These are phyloP conservation scores for Neofusicoccum laricinum DNA, from an alignment of 2,329 filamentous ascomycete genomes.

Conservation along the genomic window DNA sequence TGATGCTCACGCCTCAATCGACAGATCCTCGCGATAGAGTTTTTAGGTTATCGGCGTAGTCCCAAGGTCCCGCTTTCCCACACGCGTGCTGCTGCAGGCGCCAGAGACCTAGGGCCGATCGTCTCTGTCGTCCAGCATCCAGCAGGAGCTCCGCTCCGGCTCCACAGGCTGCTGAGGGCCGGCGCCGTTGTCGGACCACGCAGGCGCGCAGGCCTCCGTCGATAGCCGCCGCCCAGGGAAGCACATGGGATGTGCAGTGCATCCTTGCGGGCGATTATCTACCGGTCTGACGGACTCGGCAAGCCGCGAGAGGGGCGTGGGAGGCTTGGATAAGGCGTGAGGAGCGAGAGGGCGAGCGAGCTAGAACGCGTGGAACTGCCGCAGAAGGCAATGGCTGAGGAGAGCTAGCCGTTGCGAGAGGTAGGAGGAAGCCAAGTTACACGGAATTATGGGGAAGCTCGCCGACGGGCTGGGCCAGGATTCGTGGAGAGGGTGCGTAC, in stretches of 20 bases:
- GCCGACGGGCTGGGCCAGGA: slow-evolving; percentile 1
- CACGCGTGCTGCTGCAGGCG: neutral
- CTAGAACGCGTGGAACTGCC: neutral
- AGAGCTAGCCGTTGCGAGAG: neutral
- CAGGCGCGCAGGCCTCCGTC: neutral
- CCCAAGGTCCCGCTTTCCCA: neutral
- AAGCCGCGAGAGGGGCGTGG: neutral
- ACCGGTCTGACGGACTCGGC: slow-evolving; percentile 3
- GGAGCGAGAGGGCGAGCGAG: neutral
- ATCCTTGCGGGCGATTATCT: neutral
- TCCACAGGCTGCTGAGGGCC: no score
- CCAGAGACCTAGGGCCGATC: neutral
- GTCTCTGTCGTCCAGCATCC: neutral
- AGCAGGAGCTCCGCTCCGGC: neutral
- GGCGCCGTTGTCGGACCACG: neutral
- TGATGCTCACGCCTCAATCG: neutral
- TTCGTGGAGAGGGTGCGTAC: neutral
- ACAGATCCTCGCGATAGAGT: slow-evolving; percentile 2
- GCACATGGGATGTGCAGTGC: neutral
- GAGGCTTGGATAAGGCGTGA: neutral
- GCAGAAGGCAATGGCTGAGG: neutral
- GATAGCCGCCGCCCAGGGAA: neutral
- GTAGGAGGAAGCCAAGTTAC: neutral
- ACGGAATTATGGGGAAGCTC: slow-evolving; percentile 11
- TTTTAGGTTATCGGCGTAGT: neutral